phyloP scores from a whole-genome alignment of 129 eudicot genomes.

The Chrysanthemum makinoi region DNA sequence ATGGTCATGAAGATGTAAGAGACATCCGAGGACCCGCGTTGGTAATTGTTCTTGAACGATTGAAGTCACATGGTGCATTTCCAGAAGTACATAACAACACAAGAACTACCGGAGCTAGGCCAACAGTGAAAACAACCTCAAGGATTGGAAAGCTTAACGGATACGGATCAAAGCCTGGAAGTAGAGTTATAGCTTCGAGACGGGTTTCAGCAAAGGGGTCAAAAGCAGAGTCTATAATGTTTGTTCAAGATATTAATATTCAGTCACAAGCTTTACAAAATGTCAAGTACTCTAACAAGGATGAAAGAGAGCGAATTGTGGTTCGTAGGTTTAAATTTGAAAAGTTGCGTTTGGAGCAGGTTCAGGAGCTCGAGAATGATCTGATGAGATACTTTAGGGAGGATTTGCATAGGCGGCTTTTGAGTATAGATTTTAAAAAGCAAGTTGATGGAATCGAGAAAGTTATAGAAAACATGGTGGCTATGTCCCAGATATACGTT shows the following conservation, averaged over 20 bases:
- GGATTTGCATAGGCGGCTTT: conserved; percentile 80
- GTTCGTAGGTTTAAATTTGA: conserved; percentile 94
- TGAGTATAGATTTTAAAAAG: conserved; percentile 88
- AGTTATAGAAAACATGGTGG: too few species aligned
- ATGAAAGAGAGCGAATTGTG: conserved; percentile 88
- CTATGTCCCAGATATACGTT: too few species aligned
- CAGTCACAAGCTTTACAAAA: conserved; percentile 84
- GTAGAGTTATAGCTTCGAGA: conserved; percentile 67
- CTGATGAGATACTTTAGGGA: conserved; percentile 87
- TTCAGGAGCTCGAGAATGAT: conserved; percentile 96
- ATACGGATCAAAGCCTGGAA: conserved; percentile 58
- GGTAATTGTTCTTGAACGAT: conserved; percentile 81
- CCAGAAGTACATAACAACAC: conserved; percentile 54
- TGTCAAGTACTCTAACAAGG: conserved; percentile 94
- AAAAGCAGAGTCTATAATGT: conserved; percentile 65
- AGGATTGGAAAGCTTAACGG: conserved; percentile 68
- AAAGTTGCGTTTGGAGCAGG: conserved; percentile 90
- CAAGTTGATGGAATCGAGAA: conserved; percentile 94
- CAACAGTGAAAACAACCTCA: conserved; percentile 1
- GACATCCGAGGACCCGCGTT: conserved; percentile 96
- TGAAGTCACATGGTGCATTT: conserved; percentile 68
- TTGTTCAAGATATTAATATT: conserved; percentile 80
- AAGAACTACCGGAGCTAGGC: conserved; percentile 8
- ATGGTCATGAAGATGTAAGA: conserved; percentile 45
- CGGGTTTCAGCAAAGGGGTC: conserved; percentile 55